Evolutionary conservation across 805 yeast genomes (phyloP).

Genomic region (Danielia oregonensis): DNA sequence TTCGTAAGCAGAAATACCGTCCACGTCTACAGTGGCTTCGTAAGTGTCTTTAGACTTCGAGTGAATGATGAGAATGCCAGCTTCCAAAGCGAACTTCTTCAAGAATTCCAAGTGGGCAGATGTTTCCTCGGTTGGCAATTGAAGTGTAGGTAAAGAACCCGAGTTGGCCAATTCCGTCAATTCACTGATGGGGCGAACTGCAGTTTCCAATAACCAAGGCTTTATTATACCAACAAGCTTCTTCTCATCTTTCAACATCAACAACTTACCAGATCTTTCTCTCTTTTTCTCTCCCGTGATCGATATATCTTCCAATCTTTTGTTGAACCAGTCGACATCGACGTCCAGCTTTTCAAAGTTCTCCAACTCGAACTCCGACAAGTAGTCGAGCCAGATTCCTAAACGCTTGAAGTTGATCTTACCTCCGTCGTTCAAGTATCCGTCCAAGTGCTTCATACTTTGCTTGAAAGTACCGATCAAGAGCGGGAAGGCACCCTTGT

Average conservation of each 20-base stretch:
- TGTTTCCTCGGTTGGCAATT: conserved; percentile 46
- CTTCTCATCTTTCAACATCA: conserved; percentile 69
- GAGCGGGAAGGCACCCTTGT: conserved; percentile 96
- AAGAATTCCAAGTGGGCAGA: conserved; percentile 55
- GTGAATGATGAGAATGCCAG: conserved; percentile 64
- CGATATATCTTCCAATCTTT: conserved; percentile 75
- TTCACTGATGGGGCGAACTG: conserved; percentile 29
- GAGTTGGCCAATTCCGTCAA: conserved; percentile 28
- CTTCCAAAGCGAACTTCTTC: conserved; percentile 60
- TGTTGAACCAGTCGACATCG: conserved; percentile 89
- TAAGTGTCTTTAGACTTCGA: conserved; percentile 54
- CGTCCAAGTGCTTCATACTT: conserved; percentile 68
- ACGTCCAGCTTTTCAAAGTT: conserved; percentile 81
- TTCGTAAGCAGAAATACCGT: conserved; percentile 68
- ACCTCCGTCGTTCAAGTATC: conserved; percentile 83
- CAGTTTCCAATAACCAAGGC: conserved; percentile 45
- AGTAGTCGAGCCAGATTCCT: conserved; percentile 67
- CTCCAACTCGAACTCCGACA: conserved; percentile 78
- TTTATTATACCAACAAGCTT: conserved; percentile 58
- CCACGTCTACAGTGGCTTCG: conserved; percentile 62
- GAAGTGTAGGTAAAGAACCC: conserved; percentile 24
- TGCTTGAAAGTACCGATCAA: conserved; percentile 84
- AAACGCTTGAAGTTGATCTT: conserved; percentile 71
- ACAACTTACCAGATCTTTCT: conserved; percentile 59
- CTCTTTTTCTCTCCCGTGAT: conserved; percentile 68